Conservation (phyloP, 495 filamentous ascomycete genomes). For the Tuber brumale region DNA sequence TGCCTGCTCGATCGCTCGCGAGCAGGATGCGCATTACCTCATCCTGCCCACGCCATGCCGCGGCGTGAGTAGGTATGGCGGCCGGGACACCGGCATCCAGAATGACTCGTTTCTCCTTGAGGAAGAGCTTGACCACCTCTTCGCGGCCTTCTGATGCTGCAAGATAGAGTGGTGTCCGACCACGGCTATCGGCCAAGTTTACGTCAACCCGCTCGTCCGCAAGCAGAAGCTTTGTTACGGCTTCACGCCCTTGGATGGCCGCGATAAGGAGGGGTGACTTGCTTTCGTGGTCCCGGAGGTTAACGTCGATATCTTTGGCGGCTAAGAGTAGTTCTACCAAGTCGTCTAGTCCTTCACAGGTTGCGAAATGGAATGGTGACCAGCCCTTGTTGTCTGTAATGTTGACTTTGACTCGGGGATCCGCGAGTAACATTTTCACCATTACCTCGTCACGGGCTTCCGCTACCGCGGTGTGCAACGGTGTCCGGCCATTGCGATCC, state of each 20-base stretch:
- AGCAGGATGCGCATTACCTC: constrained; percentile 1
- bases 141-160: not conserved
- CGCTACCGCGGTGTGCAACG: not conserved
- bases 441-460: not conserved
- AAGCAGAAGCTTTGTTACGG: constrained; percentile 9
- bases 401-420: not conserved
- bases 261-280: constrained; percentile 4
- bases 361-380: not conserved
- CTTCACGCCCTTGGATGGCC: constrained; percentile 5
- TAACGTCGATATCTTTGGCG: not conserved
- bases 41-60: not conserved
- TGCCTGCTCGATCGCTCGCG: constrained; percentile 7
- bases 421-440: not conserved
- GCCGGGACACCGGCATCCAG: not conserved
- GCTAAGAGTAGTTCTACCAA: constrained; percentile 4
- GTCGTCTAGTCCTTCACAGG: not conserved
- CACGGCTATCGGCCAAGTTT: not conserved
- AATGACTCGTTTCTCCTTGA: not conserved
- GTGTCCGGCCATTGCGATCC: not conserved
- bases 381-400: not conserved
- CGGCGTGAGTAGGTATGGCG: not conserved
- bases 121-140: not conserved
- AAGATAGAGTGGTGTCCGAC: constrained; percentile 1
- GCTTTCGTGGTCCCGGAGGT: not conserved
- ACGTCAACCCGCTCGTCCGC: constrained; percentile 2